Percentiles rank a stretch among this genome's conserved stretches.
These are phyloP conservation scores for Malus fusca DNA, from an alignment of 306 rosid genomes.

Conservation along the genomic window DNA sequence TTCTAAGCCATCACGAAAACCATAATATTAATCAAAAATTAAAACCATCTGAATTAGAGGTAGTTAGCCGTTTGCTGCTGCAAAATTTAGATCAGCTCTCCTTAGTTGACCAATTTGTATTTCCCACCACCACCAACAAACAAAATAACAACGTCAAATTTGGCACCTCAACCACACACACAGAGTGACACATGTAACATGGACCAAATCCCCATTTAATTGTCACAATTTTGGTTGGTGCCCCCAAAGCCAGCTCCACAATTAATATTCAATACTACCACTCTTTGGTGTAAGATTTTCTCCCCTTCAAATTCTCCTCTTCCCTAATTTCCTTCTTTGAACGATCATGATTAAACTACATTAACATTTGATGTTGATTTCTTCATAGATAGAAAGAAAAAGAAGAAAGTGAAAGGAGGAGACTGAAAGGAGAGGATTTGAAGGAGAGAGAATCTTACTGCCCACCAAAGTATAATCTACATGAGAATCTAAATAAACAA, in stretches of 20 bases:
- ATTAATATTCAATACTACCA: not conserved
- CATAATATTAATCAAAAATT: not conserved
- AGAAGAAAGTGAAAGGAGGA: too few species aligned
- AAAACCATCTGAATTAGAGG: not conserved
- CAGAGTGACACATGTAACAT: not conserved
- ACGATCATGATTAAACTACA: too few species aligned
- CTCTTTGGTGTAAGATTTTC: too few species aligned
- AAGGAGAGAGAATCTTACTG: too few species aligned
- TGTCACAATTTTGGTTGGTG: not conserved
- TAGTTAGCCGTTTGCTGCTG: not conserved
- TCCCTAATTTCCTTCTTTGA: rapidly evolving
- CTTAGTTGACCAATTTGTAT: constrained; percentile 7
- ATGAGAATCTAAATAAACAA: not conserved
- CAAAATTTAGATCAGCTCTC: not conserved
- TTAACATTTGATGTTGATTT: too few species aligned
- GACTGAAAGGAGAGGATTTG: rapidly evolving
- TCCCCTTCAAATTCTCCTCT: rapidly evolving
- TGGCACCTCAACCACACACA: not conserved
- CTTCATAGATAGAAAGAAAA: too few species aligned
- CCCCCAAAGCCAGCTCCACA: not conserved
- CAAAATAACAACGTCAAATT: not conserved
- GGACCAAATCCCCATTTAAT: not conserved
- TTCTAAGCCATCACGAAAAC: too few species aligned
- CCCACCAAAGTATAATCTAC: too few species aligned
- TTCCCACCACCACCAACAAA: not conserved